Conservation (phyloP, 2,329 filamentous ascomycete genomes). For the Botrytis hyacinthi region DNA sequence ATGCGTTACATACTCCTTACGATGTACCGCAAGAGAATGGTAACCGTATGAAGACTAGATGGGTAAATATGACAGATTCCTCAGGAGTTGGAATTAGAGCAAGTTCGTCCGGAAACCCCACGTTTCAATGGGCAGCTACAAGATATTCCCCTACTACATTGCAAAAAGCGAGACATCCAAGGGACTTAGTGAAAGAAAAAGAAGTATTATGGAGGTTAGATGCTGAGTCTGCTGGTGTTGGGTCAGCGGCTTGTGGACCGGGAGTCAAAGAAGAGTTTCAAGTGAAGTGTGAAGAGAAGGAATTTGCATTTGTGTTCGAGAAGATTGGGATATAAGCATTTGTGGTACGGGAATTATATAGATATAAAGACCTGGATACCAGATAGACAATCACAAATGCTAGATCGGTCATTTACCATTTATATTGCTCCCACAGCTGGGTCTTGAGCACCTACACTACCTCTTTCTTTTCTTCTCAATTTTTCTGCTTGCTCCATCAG, state of each 20-base stretch:
- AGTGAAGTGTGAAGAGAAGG: conserved; percentile 18
- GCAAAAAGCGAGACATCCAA: conserved; percentile 59
- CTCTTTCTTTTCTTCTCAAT: neutral
- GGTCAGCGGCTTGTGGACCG: conserved; percentile 47
- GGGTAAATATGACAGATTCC: conserved; percentile 16
- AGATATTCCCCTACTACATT: conserved; percentile 53
- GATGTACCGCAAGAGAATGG: conserved; percentile 58
- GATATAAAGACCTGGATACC: neutral
- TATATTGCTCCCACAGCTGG: neutral
- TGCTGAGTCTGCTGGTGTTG: conserved; percentile 47
- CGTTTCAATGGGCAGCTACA: conserved; percentile 44
- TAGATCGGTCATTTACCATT: neutral
- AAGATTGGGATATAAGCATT: conserved; percentile 9
- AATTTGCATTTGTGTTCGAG: conserved; percentile 21
- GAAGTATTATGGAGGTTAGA: conserved; percentile 45
- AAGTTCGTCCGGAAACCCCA: conserved; percentile 31
- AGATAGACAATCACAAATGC: neutral
- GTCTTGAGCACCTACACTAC: neutral
- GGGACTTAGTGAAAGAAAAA: conserved; percentile 54
- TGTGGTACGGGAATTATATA: too few species aligned
- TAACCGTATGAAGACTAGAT: conserved; percentile 24
- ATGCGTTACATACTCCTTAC: conserved; percentile 57
- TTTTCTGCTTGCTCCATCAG: too few species aligned
- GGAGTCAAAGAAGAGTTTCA: conserved; percentile 21
- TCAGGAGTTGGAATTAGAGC: conserved; percentile 8